These are phyloP conservation scores for Botrytis paeoniae DNA, from an alignment of 2,329 filamentous ascomycete genomes.

Conservation along the genomic window DNA sequence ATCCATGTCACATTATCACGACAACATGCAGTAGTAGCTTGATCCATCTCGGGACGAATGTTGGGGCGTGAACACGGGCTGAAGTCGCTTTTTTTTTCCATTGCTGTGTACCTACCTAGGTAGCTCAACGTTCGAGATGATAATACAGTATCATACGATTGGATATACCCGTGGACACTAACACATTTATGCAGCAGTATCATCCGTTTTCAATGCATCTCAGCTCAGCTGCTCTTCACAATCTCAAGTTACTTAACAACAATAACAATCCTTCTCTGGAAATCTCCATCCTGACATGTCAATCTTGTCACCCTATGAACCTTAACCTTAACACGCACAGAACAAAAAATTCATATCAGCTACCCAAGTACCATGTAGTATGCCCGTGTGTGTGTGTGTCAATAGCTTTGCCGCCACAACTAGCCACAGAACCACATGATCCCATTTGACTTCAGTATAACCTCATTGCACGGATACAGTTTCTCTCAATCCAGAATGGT, in stretches of 20 bases:
- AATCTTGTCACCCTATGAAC: neutral
- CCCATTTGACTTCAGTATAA: neutral
- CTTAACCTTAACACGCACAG: neutral
- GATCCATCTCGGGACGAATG: neutral
- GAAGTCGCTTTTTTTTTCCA: neutral
- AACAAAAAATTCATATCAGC: neutral
- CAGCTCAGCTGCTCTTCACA: neutral
- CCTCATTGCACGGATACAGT: neutral
- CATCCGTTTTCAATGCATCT: no score
- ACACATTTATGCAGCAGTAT: neutral
- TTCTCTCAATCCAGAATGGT: neutral
- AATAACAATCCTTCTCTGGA: neutral
- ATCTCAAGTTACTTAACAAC: neutral
- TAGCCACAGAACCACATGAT: neutral
- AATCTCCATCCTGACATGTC: neutral
- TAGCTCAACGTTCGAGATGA: neutral
- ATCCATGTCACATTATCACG: conserved; percentile 12
- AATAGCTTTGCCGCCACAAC: neutral
- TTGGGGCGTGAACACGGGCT: neutral
- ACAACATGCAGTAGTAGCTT: conserved; percentile 1
- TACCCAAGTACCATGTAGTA: neutral
- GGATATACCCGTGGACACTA: neutral
- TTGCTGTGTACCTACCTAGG: neutral
- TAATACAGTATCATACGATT: neutral
- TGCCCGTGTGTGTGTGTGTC: neutral